phyloP scores from a whole-genome alignment of 805 yeast species.

The Pichia pseudocactophila region DNA sequence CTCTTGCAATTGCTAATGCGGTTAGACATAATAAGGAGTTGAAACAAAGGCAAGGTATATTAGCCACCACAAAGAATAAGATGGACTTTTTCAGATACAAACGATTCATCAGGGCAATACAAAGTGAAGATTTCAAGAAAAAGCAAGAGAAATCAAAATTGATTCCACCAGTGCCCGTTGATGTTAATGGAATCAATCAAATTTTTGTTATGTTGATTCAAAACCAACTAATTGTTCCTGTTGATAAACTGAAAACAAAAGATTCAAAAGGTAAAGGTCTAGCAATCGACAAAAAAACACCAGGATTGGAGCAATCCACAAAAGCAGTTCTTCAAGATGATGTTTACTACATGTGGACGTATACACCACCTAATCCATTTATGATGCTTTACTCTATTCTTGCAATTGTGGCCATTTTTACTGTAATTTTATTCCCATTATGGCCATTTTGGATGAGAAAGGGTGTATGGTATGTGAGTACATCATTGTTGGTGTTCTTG shows the following conservation, averaged over 20 bases:
- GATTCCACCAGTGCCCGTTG: constrained; percentile 27
- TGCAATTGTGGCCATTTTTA: constrained; percentile 55
- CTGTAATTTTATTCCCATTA: constrained; percentile 74
- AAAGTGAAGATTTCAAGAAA: constrained; percentile 57
- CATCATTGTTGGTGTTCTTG: constrained; percentile 64
- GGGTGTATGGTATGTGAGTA: constrained; percentile 85
- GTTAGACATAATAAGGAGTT: constrained; percentile 57
- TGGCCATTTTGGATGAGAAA: constrained; percentile 90
- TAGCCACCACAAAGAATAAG: constrained; percentile 52
- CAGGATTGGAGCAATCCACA: constrained; percentile 46
- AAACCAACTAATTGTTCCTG: constrained; percentile 67
- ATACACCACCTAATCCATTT: constrained; percentile 60
- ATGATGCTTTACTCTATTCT: constrained; percentile 55
- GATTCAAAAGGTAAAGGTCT: constrained; percentile 55
- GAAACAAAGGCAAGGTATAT: constrained; percentile 69
- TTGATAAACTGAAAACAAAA: constrained; percentile 58
- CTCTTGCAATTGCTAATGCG: constrained; percentile 61
- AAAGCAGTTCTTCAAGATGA: constrained; percentile 56
- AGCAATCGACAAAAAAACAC: constrained; percentile 51
- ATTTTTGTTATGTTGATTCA: constrained; percentile 62
- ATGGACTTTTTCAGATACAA: constrained; percentile 82
- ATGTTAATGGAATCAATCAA: constrained; percentile 49
- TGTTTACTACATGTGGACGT: constrained; percentile 79
- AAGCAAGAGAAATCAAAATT: constrained; percentile 27
- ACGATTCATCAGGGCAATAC: constrained; percentile 70